Percentiles rank a stretch among this genome's conserved stretches.
Evolutionary conservation across 2,329 filamentous ascomycete genomes (phyloP).

Genomic region (Phialophora macrospora): DNA sequence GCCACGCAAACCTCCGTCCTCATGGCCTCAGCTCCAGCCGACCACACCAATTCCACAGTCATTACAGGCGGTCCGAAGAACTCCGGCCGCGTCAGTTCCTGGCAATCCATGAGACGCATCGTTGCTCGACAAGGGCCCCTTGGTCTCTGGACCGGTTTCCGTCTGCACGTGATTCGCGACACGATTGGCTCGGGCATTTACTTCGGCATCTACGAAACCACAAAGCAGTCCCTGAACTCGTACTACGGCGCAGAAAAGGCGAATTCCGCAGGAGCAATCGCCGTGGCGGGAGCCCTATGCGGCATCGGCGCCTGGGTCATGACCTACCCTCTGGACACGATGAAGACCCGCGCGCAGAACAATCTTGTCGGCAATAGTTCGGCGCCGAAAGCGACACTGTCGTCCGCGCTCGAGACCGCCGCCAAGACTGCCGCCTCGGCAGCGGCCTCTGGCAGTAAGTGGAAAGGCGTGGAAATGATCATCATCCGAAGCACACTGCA

Average conservation of each 20-base stretch:
- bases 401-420: constrained; percentile 16
- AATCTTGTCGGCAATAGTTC: constrained; percentile 46
- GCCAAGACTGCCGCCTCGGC: constrained; percentile 38
- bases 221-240: constrained; percentile 53
- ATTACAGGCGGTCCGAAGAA: constrained; percentile 27
- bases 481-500: constrained; percentile 53
- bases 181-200: constrained; percentile 54
- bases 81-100: constrained; percentile 49
- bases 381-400: constrained; percentile 5
- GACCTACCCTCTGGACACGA: constrained; percentile 55
- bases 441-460: constrained; percentile 52
- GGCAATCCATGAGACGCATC: constrained; percentile 51
- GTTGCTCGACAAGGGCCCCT: constrained; percentile 50
- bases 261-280: constrained; percentile 49
- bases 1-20: constrained; percentile 56
- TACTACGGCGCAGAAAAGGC: constrained; percentile 51
- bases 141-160: constrained; percentile 54
- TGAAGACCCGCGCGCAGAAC: constrained; percentile 56
- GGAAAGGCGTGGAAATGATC: constrained; percentile 55
- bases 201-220: constrained; percentile 55
- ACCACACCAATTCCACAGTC: constrained; percentile 14
- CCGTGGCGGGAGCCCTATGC: constrained; percentile 53
- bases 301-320: constrained; percentile 56
- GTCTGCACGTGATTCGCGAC: constrained; percentile 52
- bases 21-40: constrained; percentile 42